Conservation (phyloP, 306 rosid species). For the Prunus persica region Prunus_persica_NCBIv2 NC_034009.1:22492501-22493000, state of each 20-base stretch:
- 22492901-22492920: too few species aligned
- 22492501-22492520: not conserved
- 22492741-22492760: not conserved
- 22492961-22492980: too few species aligned
- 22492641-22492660: not conserved
- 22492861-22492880: too few species aligned
- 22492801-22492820: not conserved
- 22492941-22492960: too few species aligned
- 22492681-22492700: not conserved
- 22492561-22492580: not conserved
- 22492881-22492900: too few species aligned
- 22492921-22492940: too few species aligned
- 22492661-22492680: not conserved
- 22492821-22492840: not conserved
- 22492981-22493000: too few species aligned
- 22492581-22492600: not conserved
- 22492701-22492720: not conserved
- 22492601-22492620: not conserved
- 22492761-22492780: not conserved
- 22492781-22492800: not conserved
- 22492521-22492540: not conserved
- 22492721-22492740: not conserved
- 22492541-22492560: not conserved
- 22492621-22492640: not conserved
- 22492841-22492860: too few species aligned